A percentile compares a stretch with the other conserved stretches of the same genome.
phyloP scores from a whole-genome alignment of 495 filamentous ascomycete genomes.

The Podospora pseudoanserina region DNA sequence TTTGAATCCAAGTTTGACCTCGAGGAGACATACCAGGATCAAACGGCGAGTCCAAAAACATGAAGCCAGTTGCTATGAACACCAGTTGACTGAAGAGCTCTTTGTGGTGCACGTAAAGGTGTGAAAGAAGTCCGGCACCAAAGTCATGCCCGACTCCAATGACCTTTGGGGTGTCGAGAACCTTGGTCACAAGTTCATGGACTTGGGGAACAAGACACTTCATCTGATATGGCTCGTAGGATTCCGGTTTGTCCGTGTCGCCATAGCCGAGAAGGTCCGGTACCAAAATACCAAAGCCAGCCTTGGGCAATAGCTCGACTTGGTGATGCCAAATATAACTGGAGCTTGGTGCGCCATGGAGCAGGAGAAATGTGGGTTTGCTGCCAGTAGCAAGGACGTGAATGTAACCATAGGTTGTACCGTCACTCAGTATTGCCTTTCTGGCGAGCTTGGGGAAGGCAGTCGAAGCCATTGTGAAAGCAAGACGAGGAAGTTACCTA shows the following conservation, averaged over 20 bases:
- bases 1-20: background rate
- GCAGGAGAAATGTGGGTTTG: conserved; percentile 39
- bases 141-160: background rate
- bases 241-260: conserved; percentile 38
- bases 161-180: conserved; percentile 23
- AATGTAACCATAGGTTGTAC: conserved; percentile 36
- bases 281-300: conserved; percentile 45
- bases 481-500: background rate
- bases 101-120: conserved; percentile 15
- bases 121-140: conserved; percentile 21
- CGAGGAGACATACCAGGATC: conserved; percentile 10
- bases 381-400: conserved; percentile 19
- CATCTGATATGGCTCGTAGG: conserved; percentile 31
- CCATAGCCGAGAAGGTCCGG: conserved; percentile 53
- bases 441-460: conserved; percentile 17
- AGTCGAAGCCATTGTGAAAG: conserved; percentile 12
- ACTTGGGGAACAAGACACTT: conserved; percentile 38
- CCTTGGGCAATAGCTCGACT: conserved; percentile 30
- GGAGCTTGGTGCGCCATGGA: conserved; percentile 46
- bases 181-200: conserved; percentile 34
- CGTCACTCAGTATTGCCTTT: conserved; percentile 19
- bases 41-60: background rate
- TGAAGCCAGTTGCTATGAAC: conserved; percentile 25
- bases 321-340: conserved; percentile 46
- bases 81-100: conserved; percentile 19